These are phyloP conservation scores for Fusarium haematococcum DNA, from an alignment of 2,329 filamentous ascomycete species.

Conservation along the genomic window DNA sequence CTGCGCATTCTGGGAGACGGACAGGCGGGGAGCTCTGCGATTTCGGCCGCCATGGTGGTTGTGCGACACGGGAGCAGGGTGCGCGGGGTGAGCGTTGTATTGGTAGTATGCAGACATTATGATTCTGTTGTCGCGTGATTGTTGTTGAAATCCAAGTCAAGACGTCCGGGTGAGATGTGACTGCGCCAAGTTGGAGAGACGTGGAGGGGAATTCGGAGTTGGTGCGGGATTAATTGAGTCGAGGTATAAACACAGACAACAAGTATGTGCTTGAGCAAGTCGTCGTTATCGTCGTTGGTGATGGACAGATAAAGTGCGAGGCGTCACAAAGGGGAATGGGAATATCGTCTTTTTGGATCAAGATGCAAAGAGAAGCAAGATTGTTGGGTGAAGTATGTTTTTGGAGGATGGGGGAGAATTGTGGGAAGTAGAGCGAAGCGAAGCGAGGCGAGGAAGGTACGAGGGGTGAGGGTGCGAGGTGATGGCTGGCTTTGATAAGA, in stretches of 20 bases:
- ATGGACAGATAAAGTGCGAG: constrained; percentile 25
- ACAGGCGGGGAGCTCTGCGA: constrained; percentile 84
- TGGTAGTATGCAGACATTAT: constrained; percentile 75
- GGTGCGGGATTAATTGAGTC: constrained; percentile 46
- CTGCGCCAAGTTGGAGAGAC: constrained; percentile 24
- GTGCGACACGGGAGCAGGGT: constrained; percentile 73
- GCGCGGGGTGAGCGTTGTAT: constrained; percentile 69
- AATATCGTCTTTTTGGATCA: constrained; percentile 8
- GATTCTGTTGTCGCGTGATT: constrained; percentile 7
- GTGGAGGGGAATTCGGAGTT: constrained; percentile 28
- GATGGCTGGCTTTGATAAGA: constrained; percentile 43
- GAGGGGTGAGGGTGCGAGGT: constrained; percentile 41
- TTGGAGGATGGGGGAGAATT: constrained; percentile 38
- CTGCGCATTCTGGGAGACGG: constrained; percentile 83
- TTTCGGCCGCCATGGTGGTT: constrained; percentile 87
- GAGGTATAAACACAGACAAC: constrained; percentile 29
- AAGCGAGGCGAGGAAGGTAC: constrained; percentile 43
- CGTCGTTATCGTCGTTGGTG: constrained; percentile 23
- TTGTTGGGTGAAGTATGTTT: constrained; percentile 38
- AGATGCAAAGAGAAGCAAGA: constrained; percentile 25
- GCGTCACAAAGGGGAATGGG: constrained; percentile 17
- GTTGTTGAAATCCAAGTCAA: constrained; percentile 4
- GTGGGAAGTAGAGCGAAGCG: constrained; percentile 43
- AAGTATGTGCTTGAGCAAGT: constrained; percentile 19
- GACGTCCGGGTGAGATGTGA: not conserved